phyloP scores from a whole-genome alignment of 2,329 filamentous ascomycete genomes.

The Sporothrix pallida region DNA sequence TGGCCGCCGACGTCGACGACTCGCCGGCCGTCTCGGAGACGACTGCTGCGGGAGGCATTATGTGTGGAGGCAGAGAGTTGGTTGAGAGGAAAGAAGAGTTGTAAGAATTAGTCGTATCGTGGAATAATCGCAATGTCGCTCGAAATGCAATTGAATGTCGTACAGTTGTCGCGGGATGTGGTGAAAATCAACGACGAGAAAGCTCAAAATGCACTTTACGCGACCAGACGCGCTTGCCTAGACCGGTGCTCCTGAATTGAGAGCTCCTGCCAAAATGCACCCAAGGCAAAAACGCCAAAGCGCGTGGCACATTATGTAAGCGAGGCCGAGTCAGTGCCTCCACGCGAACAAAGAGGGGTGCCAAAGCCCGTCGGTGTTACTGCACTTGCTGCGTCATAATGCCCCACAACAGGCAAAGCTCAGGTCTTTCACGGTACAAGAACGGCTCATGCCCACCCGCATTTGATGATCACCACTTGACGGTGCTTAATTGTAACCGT shows the following conservation, averaged over 20 bases:
- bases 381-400: conserved; percentile 29
- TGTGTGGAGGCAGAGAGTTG: not conserved
- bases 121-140: conserved; percentile 2
- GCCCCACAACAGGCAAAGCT: conserved; percentile 22
- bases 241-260: not conserved
- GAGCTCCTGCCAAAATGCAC: not conserved
- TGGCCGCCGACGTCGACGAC: conserved; percentile 63
- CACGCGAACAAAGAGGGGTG: conserved; percentile 13
- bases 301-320: conserved; percentile 22
- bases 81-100: not conserved
- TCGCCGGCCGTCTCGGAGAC: conserved; percentile 60
- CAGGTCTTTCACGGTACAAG: not conserved
- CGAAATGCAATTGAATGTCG: not conserved
- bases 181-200: not conserved
- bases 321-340: not conserved
- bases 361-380: not conserved
- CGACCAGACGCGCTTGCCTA: conserved; percentile 29
- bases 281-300: conserved; percentile 10
- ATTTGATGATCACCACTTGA: not conserved
- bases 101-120: no score
- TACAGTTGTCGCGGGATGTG: not conserved
- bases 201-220: conserved; percentile 29
- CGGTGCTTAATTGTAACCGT: not conserved
- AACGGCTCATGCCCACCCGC: not conserved
- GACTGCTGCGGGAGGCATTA: conserved; percentile 47